A percentile compares a stretch with the other conserved stretches of the same genome.
phyloP scores from a whole-genome alignment of 495 filamentous ascomycete genomes.

The Hypoxylon trugodes region DNA sequence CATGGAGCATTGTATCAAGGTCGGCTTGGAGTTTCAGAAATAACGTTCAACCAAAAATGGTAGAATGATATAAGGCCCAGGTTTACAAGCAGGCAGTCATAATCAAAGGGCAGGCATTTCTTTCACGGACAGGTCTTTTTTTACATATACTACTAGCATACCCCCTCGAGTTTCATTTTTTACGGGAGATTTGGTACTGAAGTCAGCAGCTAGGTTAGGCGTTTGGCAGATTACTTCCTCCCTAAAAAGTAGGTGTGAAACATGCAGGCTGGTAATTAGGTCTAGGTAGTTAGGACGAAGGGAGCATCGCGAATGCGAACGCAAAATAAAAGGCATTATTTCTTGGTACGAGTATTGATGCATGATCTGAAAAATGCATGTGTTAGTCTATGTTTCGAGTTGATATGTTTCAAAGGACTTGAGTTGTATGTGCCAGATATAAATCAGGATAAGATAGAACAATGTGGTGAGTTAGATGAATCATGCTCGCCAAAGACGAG shows the following conservation, averaged over 20 bases:
- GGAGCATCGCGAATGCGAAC: no score
- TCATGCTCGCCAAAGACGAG: slow-evolving; percentile 48
- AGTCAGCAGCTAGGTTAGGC: slow-evolving; percentile 16
- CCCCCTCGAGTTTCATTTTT: slow-evolving; percentile 8
- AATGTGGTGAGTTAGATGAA: slow-evolving; percentile 56
- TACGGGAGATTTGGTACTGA: not conserved
- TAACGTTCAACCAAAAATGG: no score
- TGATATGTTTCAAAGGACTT: not conserved
- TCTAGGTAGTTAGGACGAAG: not conserved
- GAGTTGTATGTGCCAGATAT: slow-evolving; percentile 1
- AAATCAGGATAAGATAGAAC: slow-evolving; percentile 54
- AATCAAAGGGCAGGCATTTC: not conserved
- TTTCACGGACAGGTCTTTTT: slow-evolving; percentile 2
- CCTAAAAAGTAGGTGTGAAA: slow-evolving; percentile 5
- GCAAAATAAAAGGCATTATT: slow-evolving; percentile 16
- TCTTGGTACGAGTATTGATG: not conserved
- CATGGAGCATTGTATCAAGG: not conserved
- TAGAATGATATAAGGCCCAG: no score
- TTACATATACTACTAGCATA: slow-evolving; percentile 14
- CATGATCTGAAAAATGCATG: slow-evolving; percentile 2
- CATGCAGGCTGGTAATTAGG: not conserved
- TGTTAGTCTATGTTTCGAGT: slow-evolving; percentile 11
- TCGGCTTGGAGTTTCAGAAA: not conserved
- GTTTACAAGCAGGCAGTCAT: not conserved
- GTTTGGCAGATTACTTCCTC: slow-evolving; percentile 9